Conservation (phyloP, 192 early-diverging fungal genomes). For the Phycomyces nitens region DNA sequence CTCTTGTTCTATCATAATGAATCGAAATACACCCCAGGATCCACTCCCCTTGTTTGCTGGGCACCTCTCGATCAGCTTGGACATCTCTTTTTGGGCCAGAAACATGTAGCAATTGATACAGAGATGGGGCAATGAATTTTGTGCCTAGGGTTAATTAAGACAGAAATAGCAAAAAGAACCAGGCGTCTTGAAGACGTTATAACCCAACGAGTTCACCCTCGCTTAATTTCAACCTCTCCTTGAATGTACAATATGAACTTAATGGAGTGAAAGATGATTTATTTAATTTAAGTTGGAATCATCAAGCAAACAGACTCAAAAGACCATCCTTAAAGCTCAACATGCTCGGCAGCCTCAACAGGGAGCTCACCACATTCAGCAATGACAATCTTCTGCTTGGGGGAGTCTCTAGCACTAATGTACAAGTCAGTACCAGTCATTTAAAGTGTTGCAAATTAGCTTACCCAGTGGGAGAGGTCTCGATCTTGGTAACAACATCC, state of each 20-base stretch:
- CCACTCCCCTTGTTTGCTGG: constrained; percentile 56
- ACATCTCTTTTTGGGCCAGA: not conserved
- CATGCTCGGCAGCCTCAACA: constrained; percentile 37
- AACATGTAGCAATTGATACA: not conserved
- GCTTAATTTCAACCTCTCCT: too few species aligned
- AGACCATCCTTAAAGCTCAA: not conserved
- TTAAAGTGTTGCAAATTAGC: not conserved
- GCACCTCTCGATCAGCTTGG: constrained; percentile 28
- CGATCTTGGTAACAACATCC: constrained; percentile 74
- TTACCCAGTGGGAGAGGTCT: constrained; percentile 58
- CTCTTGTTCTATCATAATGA: constrained; percentile 51
- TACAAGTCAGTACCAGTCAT: not conserved
- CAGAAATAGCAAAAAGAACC: too few species aligned
- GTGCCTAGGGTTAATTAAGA: too few species aligned
- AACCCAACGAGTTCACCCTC: too few species aligned
- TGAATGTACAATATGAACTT: too few species aligned
- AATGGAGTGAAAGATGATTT: too few species aligned
- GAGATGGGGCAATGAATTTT: too few species aligned
- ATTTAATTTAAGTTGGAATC: too few species aligned
- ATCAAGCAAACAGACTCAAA: not conserved
- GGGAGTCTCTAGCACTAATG: constrained; percentile 47
- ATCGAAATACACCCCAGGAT: constrained; percentile 50
- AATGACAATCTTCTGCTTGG: constrained; percentile 65
- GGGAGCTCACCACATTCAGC: constrained; percentile 68
- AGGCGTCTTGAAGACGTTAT: too few species aligned